Conservation (phyloP, 257 asterid species). For the Nemophila menziesii region DNA sequence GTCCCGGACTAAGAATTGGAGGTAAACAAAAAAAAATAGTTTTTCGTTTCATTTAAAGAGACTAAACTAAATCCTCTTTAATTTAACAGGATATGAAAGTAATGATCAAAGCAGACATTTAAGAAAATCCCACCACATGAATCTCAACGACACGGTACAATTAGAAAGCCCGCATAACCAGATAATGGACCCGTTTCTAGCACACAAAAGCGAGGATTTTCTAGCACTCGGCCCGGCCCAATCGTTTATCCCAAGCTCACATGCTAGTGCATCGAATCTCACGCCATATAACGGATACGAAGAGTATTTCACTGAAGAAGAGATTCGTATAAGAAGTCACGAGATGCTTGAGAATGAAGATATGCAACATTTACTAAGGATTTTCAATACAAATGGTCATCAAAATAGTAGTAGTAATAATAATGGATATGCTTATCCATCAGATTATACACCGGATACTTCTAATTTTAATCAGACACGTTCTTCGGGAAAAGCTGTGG, state of each 20-base stretch:
- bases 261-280: constrained; percentile 34
- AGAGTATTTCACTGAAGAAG: constrained; percentile 62
- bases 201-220: constrained; percentile 29
- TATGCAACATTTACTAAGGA: constrained; percentile 84
- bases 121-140: constrained; percentile 37
- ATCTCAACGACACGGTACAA: constrained; percentile 32
- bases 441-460: constrained; percentile 45
- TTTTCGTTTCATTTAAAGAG: neutral
- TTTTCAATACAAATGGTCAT: constrained; percentile 79
- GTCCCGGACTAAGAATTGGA: constrained; percentile 45
- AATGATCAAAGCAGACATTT: constrained; percentile 33
- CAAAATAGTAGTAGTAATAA: constrained; percentile 32
- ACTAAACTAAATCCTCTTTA: constrained; percentile 3
- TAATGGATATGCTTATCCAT: constrained; percentile 46
- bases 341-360: constrained; percentile 93
- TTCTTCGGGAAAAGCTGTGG: constrained; percentile 82
- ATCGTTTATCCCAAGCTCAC: constrained; percentile 36
- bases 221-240: constrained; percentile 53
- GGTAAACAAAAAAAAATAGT: constrained; percentile 32
- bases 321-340: constrained; percentile 73
- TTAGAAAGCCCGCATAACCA: constrained; percentile 34
- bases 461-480: constrained; percentile 50
- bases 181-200: constrained; percentile 25
- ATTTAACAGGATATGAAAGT: constrained; percentile 42
- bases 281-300: constrained; percentile 42